Base-by-base conservation (phyloP, 768 basidiomycete genomes). In the Lepiota brunneoincarnata region DNA sequence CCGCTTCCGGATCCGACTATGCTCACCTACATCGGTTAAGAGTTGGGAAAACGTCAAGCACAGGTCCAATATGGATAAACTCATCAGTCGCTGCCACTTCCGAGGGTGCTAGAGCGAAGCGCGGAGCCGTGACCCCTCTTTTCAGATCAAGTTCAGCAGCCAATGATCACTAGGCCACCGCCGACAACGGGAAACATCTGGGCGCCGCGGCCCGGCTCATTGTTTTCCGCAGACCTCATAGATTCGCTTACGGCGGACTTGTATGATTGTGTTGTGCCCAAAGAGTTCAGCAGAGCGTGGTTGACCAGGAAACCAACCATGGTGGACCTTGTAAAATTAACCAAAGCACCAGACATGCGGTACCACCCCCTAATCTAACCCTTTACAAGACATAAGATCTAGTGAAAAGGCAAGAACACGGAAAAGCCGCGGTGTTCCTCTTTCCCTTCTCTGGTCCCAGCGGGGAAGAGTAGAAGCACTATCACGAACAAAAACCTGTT, bases 221-320 rank as follows among this genome's bases (percentile, higher is more conserved):
- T 35, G 12, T 50, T 39, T 40, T 41, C 39, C 40, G 6, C n/a
- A 31, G 26, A 39, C 31, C 49, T 10, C 21, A 41, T 41, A 39
- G 49, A 50, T 26, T 26, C 21, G 45, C 45, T 47, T 34, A 18
- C 18, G 45, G n/a, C 21, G 45, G 45, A 47, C 45, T 47, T 24
- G 18, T 34, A 34, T 47, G 35, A 36, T 20, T 24, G 14, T 35
- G 45, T 47, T 21, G 20, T 31, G 44, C 14, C 17, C 17, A 17
- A 14, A 10, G 28, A 10, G 21, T 14, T 31, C 12, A 47, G 7
- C 1, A 18, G 14, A 14, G 45, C 17, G 9, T 34, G 45, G 31
- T 47, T 20, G 17, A 18, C 17, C 12, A 21, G 45, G 21, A 37
- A 17, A 24, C 38, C 31, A 31, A 18, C 14, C 12, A 10, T 23